Base-by-base conservation (phyloP, 176 grass and related monocot species). In the Triticum turgidum region DNA sequence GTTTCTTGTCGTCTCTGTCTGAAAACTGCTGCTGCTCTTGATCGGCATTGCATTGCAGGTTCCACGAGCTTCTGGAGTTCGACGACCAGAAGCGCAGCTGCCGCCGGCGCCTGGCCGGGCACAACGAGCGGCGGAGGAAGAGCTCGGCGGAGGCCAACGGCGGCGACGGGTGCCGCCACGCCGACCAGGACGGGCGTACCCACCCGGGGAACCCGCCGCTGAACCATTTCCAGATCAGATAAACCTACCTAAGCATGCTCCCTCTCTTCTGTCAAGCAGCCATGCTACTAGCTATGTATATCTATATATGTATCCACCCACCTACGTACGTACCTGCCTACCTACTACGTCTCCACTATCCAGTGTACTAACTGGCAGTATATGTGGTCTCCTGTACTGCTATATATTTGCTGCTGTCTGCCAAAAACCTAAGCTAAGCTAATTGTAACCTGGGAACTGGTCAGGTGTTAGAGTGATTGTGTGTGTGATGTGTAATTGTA, bases 181-280 rank as follows among this genome's bases (percentile, higher is more conserved):
- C 81, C 47, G 92, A 95, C 80, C 89, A 88, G 54, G 92, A 89
- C 66, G 86, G 85, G 42, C 80, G n/a, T 80, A 77, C 76, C 81
- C 75, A 77, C 80, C 82, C 70, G 66, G 88, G 90, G 54, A 90
- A 81, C 86, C 41, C 93, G 10, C 39, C 89, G 13, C 86, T 78
- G 80, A 94, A 85, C 73, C 88, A 93, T 83, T 85, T 90, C 83
- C 97, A 89, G 52, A 97, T 99, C 91, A 90, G 88, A 96, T 95
- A 86, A 91, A 86, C 73, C 72, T 85, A 47, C 12, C 70, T 65
- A 84, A 89, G 83, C 92, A 98, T 88, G 97, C 97, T 99, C 92
- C 58, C 97, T 99, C 97, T 99, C 97, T 99, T 99, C 97, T 99
- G 97, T 99, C 97, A 94, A 87, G 87, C 92, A 64, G 84, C 58